phyloP scores from a whole-genome alignment of 306 rosid genomes.

The Styphnolobium japonicum region DNA sequence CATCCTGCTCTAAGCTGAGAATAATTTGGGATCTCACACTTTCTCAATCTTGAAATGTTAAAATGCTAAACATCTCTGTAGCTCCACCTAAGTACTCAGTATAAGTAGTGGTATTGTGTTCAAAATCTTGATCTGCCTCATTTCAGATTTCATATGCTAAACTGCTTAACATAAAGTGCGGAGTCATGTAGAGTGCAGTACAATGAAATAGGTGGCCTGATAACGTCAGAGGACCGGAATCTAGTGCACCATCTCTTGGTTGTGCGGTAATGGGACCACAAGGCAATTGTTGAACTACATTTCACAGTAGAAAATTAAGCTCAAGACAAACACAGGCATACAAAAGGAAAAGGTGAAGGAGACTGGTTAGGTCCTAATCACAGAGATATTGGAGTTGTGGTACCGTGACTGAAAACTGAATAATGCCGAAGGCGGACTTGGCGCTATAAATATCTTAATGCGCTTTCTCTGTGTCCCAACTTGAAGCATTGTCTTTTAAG shows the following conservation, averaged over 20 bases:
- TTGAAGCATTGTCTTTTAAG: background rate
- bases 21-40: background rate
- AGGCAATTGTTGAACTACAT: background rate
- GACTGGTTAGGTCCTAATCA: slow-evolving; percentile 13
- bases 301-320: background rate
- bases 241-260: slow-evolving; percentile 6
- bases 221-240: slow-evolving; percentile 25
- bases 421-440: slow-evolving; percentile 3
- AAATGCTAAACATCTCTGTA: background rate
- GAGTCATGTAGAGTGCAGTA: background rate
- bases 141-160: background rate
- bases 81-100: background rate
- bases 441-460: slow-evolving; percentile 18
- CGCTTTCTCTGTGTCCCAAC: slow-evolving; percentile 16
- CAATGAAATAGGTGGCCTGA: slow-evolving; percentile 3
- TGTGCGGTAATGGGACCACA: slow-evolving; percentile 25
- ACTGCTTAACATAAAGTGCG: background rate
- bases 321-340: background rate
- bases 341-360: slow-evolving; percentile 5
- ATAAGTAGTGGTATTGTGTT: background rate
- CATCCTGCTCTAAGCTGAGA: background rate
- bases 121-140: background rate
- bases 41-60: too few relatives aligned
- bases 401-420: slow-evolving; percentile 9
- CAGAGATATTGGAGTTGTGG: slow-evolving; percentile 27